Conservation (phyloP, 345 rosid genomes). For the Adansonia digitata region DNA sequence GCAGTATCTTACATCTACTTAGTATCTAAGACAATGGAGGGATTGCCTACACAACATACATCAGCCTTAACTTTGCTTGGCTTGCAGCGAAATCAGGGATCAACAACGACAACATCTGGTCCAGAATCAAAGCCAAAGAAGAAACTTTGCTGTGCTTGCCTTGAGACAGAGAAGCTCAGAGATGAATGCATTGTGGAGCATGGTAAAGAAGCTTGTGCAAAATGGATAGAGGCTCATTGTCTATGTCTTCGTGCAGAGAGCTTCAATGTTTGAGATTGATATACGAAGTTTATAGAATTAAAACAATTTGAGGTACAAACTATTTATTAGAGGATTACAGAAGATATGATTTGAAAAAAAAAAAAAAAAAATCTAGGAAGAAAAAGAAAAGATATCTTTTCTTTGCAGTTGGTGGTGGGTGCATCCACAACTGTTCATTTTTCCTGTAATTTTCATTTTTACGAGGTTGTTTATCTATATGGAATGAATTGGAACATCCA, state of each 20-base stretch:
- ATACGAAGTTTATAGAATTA: constrained; percentile 20
- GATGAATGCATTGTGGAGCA: constrained; percentile 89
- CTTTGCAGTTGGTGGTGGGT: neutral
- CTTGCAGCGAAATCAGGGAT: constrained; percentile 37
- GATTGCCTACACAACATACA: constrained; percentile 40
- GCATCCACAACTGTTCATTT: neutral
- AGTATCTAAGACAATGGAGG: constrained; percentile 38
- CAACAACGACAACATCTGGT: constrained; percentile 19
- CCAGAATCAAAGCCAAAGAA: constrained; percentile 66
- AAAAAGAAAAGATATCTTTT: constrained; percentile 19
- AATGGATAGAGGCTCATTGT: constrained; percentile 96
- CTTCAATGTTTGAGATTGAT: constrained; percentile 55
- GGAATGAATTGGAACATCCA: neutral
- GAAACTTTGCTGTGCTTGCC: constrained; percentile 94
- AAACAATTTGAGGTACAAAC: constrained; percentile 18
- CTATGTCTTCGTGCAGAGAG: constrained; percentile 89
- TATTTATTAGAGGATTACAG: constrained; percentile 10
- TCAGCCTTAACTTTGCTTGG: constrained; percentile 35
- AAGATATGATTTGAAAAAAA: neutral
- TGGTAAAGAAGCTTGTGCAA: constrained; percentile 74
- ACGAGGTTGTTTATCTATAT: constrained; percentile 6
- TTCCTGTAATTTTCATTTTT: neutral
- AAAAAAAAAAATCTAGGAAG: constrained; percentile 12
- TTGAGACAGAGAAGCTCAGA: constrained; percentile 80
- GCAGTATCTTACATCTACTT: neutral